phyloP scores from a whole-genome alignment of 2,329 filamentous ascomycete genomes.

The Knoxdaviesia proteae region DNA sequence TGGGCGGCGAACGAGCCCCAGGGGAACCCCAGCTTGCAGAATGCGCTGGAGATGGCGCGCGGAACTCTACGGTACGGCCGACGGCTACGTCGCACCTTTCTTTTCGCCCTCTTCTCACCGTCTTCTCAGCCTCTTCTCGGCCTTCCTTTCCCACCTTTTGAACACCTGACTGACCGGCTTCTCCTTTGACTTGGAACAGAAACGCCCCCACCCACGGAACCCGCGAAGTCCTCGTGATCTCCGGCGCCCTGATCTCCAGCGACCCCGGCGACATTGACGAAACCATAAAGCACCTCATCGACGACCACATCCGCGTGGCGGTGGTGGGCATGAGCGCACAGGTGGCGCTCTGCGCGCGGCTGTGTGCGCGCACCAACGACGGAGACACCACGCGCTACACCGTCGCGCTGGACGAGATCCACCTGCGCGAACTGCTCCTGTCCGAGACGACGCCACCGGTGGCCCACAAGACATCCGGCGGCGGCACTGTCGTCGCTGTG shows the following conservation, averaged over 20 bases:
- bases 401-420: slow-evolving; percentile 54
- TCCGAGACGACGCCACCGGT: slow-evolving; percentile 76
- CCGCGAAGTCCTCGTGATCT: slow-evolving; percentile 76
- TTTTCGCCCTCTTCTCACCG: too few species aligned
- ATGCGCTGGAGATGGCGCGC: slow-evolving; percentile 86
- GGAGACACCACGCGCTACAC: slow-evolving; percentile 59
- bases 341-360: slow-evolving; percentile 76
- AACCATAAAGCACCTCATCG: slow-evolving; percentile 59
- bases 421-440: slow-evolving; percentile 79
- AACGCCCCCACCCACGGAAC: slow-evolving; percentile 88
- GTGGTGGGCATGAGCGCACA: slow-evolving; percentile 83
- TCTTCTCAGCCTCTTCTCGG: background rate
- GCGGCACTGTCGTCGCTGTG: slow-evolving; percentile 24
- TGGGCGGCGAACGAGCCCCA: slow-evolving; percentile 47
- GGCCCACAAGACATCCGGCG: too few species aligned
- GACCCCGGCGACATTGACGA: slow-evolving; percentile 92
- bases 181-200: slow-evolving; percentile 17
- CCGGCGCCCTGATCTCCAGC: slow-evolving; percentile 72
- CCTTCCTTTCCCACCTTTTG: background rate
- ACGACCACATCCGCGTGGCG: slow-evolving; percentile 68
- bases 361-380: slow-evolving; percentile 71
- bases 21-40: slow-evolving; percentile 69
- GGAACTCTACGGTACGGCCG: slow-evolving; percentile 61
- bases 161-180: slow-evolving; percentile 1
- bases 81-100: background rate